Evolutionary conservation across 2,329 filamentous ascomycete genomes (phyloP).

Genomic region (Metarhizium anisopliae): DNA sequence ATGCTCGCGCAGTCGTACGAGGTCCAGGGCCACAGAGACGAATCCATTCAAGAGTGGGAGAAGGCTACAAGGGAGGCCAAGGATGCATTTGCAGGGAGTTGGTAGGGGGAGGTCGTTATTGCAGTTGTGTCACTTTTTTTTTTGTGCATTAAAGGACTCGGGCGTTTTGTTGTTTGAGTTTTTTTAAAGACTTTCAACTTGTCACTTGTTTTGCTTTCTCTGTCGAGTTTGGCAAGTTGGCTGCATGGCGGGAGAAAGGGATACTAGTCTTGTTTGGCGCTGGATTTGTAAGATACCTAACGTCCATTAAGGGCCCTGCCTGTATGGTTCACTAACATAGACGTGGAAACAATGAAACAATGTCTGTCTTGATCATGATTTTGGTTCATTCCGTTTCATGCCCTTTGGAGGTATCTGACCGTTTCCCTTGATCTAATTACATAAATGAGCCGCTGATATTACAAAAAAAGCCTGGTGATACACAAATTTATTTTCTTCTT

Average conservation of each 20-base stretch:
- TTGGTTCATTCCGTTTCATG: neutral
- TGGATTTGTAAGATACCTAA: constrained; percentile 17
- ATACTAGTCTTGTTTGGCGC: neutral
- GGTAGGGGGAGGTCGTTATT: constrained; percentile 8
- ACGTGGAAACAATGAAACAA: neutral
- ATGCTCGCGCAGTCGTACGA: constrained; percentile 70
- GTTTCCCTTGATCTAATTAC: neutral
- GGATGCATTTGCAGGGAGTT: constrained; percentile 30
- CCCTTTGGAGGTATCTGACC: neutral
- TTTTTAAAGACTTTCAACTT: constrained; percentile 1
- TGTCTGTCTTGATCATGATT: neutral
- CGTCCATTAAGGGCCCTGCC: constrained; percentile 1
- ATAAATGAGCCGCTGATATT: neutral
- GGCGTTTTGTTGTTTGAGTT: constrained; percentile 13
- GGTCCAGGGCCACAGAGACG: constrained; percentile 53
- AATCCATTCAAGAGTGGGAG: constrained; percentile 31
- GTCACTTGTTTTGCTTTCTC: neutral
- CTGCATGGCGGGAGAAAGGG: neutral
- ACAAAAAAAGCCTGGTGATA: neutral
- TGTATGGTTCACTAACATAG: constrained; percentile 7
- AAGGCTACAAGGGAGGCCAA: constrained; percentile 33
- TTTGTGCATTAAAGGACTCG: constrained; percentile 9
- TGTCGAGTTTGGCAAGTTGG: neutral
- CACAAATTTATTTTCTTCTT: neutral
- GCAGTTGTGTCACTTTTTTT: constrained; percentile 7